Evolutionary conservation across 352 stramenopile species (phyloP).

Genomic region (Pythium brassicae): DNA sequence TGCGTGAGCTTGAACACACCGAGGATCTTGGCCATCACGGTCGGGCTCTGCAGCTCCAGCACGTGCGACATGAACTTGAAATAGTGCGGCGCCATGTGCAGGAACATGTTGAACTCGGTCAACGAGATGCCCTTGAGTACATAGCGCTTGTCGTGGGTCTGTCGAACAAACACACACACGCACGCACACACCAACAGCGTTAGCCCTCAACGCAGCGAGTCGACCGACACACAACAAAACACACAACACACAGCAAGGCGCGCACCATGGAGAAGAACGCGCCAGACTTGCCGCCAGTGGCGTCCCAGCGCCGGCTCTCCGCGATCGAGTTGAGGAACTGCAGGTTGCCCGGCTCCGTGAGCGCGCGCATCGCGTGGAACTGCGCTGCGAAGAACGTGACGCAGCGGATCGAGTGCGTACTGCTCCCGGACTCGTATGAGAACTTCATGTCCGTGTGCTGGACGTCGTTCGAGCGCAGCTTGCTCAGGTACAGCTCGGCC

Average conservation of each 20-base stretch:
- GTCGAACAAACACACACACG: slow-evolving; percentile 4
- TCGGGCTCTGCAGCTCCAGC: slow-evolving; percentile 47
- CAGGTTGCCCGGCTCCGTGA: slow-evolving; percentile 61
- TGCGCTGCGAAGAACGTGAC: slow-evolving; percentile 80
- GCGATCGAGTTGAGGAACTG: slow-evolving; percentile 82
- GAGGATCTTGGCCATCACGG: slow-evolving; percentile 83
- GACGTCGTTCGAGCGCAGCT: slow-evolving; percentile 59
- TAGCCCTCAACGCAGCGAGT: no score
- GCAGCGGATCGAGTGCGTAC: slow-evolving; percentile 61
- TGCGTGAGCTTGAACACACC: slow-evolving; percentile 78
- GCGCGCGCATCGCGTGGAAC: slow-evolving; percentile 73
- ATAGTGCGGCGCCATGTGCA: slow-evolving; percentile 85
- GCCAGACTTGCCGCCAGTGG: slow-evolving; percentile 79
- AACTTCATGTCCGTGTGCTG: slow-evolving; percentile 84
- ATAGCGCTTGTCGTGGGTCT: slow-evolving; percentile 83
- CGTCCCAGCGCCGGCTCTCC: slow-evolving; percentile 71
- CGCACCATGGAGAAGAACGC: slow-evolving; percentile 83
- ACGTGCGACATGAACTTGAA: slow-evolving; percentile 82
- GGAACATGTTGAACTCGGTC: slow-evolving; percentile 89
- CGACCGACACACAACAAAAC: not conserved
- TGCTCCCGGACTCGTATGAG: slow-evolving; percentile 39
- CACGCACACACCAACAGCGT: not conserved
- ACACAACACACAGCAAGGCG: slow-evolving; percentile 2
- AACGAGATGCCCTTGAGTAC: slow-evolving; percentile 83
- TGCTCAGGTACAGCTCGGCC: slow-evolving; percentile 55